Base-by-base conservation (phyloP, 306 rosid genomes). In the Elaeagnus macrophylla region DNA sequence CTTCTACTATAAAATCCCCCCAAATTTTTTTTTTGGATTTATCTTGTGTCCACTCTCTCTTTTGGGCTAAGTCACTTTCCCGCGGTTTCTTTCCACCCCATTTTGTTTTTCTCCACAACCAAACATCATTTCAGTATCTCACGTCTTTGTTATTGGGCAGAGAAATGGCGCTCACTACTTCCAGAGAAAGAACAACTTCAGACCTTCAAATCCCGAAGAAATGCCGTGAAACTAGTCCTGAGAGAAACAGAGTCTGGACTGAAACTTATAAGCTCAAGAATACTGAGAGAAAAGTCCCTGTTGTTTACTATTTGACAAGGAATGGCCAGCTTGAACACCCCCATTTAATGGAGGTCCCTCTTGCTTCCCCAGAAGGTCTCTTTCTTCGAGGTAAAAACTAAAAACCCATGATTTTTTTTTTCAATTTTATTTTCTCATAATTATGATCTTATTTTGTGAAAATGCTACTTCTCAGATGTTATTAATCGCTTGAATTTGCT, bases 241-340 rank as follows among this genome's bases (percentile, higher is more conserved):
- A 85, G 39, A 67, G 94, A 58, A 85, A 68, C 64, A 89, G 56
- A 37, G 94, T 87, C 7, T 87, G 95, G 95, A 67, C 79, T n/a
- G 94, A 87, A 59, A 81, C 91, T 0, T 35, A 40, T 12, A 78
- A 69, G 74, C 80, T 79, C 41, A 45, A 48, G 60, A n/a, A n/a
- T n/a, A 61, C 74, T 5, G 48, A 72, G 13, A 45, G 65, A 49
- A 86, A 69, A 57, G 86, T 82, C 52, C 77, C 97, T 14, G 96
- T 91, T 48, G 95, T 91, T 53, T 91, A 91, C 81, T 91, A 91
- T 36, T 79, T 91, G 44, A 74, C 93, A 67, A 66, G 89, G 9
- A 91, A 82, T 57, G 97, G 97, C 71, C 93, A 79, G 51, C 96
- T 91, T 13, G 93, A 91, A 39, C 97, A 91, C 61, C 97, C 97